These are phyloP conservation scores for Centella asiatica DNA, from an alignment of 129 eudicot species.

Conservation along the genomic window DNA sequence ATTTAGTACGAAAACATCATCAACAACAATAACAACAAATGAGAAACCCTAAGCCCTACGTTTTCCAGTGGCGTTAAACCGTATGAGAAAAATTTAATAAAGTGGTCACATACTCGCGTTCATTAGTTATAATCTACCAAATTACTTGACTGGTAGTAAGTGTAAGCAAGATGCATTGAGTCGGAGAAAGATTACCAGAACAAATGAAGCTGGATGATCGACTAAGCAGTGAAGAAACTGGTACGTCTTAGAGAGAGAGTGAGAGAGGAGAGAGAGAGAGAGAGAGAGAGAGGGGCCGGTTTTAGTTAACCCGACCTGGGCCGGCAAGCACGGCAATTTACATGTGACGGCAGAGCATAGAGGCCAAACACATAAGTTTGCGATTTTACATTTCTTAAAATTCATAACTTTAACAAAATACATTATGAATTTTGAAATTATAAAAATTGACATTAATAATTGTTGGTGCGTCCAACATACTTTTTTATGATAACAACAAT, in stretches of 20 bases:
- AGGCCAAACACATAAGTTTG: background rate
- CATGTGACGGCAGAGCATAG: constrained; percentile 3
- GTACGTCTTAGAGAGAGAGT: background rate
- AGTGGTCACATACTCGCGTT: no score
- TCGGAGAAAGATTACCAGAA: background rate
- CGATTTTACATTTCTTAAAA: no score
- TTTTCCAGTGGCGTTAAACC: no score
- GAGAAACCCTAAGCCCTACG: no score
- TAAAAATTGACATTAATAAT: no score
- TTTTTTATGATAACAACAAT: no score
- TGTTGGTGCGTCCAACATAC: no score
- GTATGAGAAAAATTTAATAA: no score
- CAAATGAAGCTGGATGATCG: background rate
- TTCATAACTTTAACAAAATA: no score
- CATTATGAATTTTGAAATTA: no score
- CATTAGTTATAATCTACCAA: background rate
- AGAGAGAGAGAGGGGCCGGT: background rate
- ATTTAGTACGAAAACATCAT: no score
- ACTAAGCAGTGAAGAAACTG: background rate
- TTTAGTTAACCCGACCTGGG: background rate
- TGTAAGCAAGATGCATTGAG: background rate
- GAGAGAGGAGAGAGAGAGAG: background rate
- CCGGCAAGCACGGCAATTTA: background rate
- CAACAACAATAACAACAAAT: no score
- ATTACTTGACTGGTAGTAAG: background rate